Conservation (phyloP, 805 yeast genomes). For the Candida manassasensis region DNA sequence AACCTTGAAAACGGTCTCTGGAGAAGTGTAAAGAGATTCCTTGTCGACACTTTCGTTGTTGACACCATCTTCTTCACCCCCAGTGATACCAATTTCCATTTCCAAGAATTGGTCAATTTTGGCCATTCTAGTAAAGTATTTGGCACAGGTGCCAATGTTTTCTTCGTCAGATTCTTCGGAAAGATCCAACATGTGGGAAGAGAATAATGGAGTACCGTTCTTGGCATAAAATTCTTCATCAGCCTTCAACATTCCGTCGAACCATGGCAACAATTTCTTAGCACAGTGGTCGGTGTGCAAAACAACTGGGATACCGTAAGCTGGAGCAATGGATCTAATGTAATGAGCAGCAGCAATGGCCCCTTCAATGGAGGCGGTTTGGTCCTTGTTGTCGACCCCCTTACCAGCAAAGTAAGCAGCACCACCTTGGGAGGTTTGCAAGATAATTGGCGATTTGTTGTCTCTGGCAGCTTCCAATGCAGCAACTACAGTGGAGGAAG, state of each 20-base stretch:
- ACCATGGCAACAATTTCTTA: slow-evolving; percentile 95
- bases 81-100: slow-evolving; percentile 99
- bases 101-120: slow-evolving; percentile 96
- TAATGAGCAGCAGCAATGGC: slow-evolving; percentile 96
- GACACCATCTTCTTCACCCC: slow-evolving; percentile 99
- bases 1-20: slow-evolving; percentile 91
- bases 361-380: slow-evolving; percentile 91
- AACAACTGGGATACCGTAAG: slow-evolving; percentile 94
- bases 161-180: slow-evolving; percentile 96
- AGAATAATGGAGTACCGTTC: slow-evolving; percentile 94
- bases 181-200: slow-evolving; percentile 97
- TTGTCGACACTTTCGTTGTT: slow-evolving; percentile 92
- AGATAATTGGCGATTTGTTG: slow-evolving; percentile 79
- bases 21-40: slow-evolving; percentile 85
- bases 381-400: slow-evolving; percentile 93
- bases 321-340: slow-evolving; percentile 94
- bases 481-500: slow-evolving; percentile 83
- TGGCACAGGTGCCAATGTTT: slow-evolving; percentile 90
- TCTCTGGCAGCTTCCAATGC: slow-evolving; percentile 48
- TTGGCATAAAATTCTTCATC: slow-evolving; percentile 86
- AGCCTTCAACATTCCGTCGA: slow-evolving; percentile 95
- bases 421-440: slow-evolving; percentile 98
- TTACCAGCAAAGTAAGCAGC: slow-evolving; percentile 99
- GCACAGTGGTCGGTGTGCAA: slow-evolving; percentile 99
- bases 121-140: slow-evolving; percentile 91